Evolutionary conservation across 345 rosid genomes (phyloP).

Genomic region (Citrus hindsii): DNA sequence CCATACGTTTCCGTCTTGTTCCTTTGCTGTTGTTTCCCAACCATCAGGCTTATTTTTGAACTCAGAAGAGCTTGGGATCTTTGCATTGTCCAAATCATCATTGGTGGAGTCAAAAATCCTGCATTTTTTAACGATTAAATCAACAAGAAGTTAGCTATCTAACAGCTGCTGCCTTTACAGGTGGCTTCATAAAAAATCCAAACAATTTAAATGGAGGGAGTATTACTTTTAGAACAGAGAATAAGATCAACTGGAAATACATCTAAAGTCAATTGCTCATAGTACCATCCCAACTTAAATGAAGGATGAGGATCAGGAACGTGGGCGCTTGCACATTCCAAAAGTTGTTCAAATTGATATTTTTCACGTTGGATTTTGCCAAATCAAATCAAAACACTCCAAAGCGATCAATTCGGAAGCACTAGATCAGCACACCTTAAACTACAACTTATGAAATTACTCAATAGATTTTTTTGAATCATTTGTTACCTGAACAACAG

Average conservation of each 20-base stretch:
- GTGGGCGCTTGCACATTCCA: neutral
- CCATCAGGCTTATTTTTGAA: conserved; percentile 90
- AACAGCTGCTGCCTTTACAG: neutral
- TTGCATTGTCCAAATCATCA: conserved; percentile 53
- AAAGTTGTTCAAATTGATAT: too few relatives aligned
- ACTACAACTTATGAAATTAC: neutral
- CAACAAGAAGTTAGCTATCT: neutral
- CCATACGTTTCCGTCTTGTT: conserved; percentile 85
- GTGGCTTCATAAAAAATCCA: neutral
- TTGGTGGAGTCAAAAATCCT: conserved; percentile 79
- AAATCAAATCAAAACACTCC: neutral
- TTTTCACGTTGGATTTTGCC: neutral
- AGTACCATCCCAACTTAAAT: neutral
- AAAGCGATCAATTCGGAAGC: neutral
- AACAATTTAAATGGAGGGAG: neutral
- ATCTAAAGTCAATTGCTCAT: neutral
- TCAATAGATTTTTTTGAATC: too few relatives aligned
- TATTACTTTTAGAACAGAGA: neutral
- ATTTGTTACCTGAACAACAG: neutral
- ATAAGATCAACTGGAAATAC: neutral
- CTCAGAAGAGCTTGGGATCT: conserved; percentile 53
- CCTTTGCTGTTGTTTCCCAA: conserved; percentile 87
- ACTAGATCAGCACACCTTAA: neutral
- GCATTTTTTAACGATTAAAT: conserved; percentile 13
- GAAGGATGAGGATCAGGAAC: too few relatives aligned